Percentiles rank a stretch among this genome's conserved stretches.
phyloP scores from a whole-genome alignment of 2,329 filamentous ascomycete species.

The Capronia americana region DNA sequence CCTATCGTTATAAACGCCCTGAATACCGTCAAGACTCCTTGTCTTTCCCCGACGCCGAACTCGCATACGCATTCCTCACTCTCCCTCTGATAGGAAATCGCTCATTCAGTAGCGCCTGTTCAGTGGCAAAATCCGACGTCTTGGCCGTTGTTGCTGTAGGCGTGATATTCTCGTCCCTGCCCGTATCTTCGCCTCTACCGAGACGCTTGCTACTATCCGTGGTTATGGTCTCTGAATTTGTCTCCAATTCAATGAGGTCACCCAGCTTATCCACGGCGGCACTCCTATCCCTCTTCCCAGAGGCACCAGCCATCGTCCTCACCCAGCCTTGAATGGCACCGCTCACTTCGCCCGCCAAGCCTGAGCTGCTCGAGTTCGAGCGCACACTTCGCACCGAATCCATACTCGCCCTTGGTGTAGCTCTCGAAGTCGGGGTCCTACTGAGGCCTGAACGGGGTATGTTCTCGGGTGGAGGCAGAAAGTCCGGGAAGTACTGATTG shows the following conservation, averaged over 20 bases:
- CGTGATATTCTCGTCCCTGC: conserved; percentile 5
- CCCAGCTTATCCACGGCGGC: conserved; percentile 39
- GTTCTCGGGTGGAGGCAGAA: conserved; percentile 61
- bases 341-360: conserved; percentile 77
- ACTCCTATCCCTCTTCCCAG: conserved; percentile 25
- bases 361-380: conserved; percentile 46
- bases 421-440: conserved; percentile 12
- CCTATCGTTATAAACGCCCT: not conserved
- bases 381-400: conserved; percentile 55
- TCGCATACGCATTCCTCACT: conserved; percentile 36
- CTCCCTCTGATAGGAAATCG: conserved; percentile 42
- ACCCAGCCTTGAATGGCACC: conserved; percentile 91
- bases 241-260: conserved; percentile 53
- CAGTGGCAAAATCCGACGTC: conserved; percentile 18
- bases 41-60: conserved; percentile 23
- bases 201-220: not conserved
- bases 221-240: conserved; percentile 27
- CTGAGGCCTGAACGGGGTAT: conserved; percentile 41
- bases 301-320: conserved; percentile 67
- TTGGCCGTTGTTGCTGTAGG: conserved; percentile 18
- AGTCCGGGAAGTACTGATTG: conserved; percentile 78
- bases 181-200: not conserved
- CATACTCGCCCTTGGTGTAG: conserved; percentile 51
- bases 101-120: conserved; percentile 41
- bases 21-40: conserved; percentile 14